Evolutionary conservation across 345 rosid species (phyloP), one percentile per base, ranked within the genome.

Genomic region (Bruguiera gymnorhiza): DNA sequence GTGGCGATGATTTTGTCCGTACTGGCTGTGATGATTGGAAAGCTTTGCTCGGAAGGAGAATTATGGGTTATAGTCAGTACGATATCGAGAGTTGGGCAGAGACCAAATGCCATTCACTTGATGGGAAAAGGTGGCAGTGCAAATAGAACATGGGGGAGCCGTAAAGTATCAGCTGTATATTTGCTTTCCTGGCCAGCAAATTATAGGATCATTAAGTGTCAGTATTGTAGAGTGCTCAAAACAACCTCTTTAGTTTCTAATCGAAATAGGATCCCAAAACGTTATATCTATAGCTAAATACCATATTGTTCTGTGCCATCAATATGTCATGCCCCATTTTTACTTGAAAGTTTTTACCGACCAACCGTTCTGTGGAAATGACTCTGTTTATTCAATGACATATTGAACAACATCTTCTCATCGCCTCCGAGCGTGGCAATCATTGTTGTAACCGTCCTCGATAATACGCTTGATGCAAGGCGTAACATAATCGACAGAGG

Each of bases 341-440:
- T 24, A 56, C 13, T 56, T 24, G 50, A 43, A 13, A 43, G 50
- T 24, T 24, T 9, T 24, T 16, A 9, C 29, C 3, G 29, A 9
- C 60, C 31, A 27, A 56, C 60, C 23, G 60, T 24, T 56, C 31
- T 16, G 5, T 56, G 24, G 31, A 30, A n/a, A 56, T 56, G 60
- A 56, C 29, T 8, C 15, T 56, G 60, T 56, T 21, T 56, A 56
- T 91, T 92, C 71, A 86, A 94, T 26, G 92, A 94, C 81, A 87
- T 95, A 78, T 67, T 87, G 58, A 95, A 95, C 80, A 80, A 97
- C 18, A 78, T 92, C 61, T 95, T 95, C 87, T 87, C 97, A 23
- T 95, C 99, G 23, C 78, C 96, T 18, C 89, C 97, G 0, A 84
- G 93, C 0, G 85, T 95, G 74, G 97, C 96, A 1, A 83, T 89